Evolutionary conservation across 2,329 filamentous ascomycete genomes (phyloP), one percentile per base, ranked within the genome.

Genomic region (Monilinia polystroma): DNA sequence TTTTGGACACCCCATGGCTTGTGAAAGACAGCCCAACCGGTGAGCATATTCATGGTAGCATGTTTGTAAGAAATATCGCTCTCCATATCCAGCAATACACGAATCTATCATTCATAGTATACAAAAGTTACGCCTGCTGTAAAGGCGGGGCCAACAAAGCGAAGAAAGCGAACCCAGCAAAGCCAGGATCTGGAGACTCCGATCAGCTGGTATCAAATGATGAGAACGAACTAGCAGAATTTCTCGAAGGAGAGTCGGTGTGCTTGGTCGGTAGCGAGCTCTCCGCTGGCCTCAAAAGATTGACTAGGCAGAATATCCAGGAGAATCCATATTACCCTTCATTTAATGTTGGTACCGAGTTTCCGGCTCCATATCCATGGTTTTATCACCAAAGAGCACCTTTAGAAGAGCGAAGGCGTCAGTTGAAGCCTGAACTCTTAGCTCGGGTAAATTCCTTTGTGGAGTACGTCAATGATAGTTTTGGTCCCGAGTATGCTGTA

Each of bases 321-420:
- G 64, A 66, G 41, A 66, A 66, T 12, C 10, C 45, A 35, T 66
- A 66, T 7, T 66, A 66, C 47, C 64, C 64, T 51, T 62, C 64
- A 35, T 66, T 66, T 20, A 60, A 66, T 32, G 47, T 66, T 53
- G 55, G 64, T 18, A 66, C 64, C 18, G 64, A 66, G 35, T 66
- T 66, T 18, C 35, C 53, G 8, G 64, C 64, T 45, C 64, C 64
- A 32, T 66, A 66, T 54, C 64, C 56, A 53, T 66, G 64, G 64
- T 66, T 66, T 45, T 66, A 66, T 6, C 55, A 66, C 38, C 64
- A 66, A 26, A 66, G 64, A 62, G 64, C 64, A 23, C 47, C 55
- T 16, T 52, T 66, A 49, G 64, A 66, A 51, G 64, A 66, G 10
- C 64, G 64, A 26, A 60, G 64, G 60, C 55, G 64, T 8, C 64